A percentile compares a stretch with the other conserved stretches of the same genome.
Conservation (phyloP, 495 filamentous ascomycete species). For the Penicillium bialowiezense region DNA sequence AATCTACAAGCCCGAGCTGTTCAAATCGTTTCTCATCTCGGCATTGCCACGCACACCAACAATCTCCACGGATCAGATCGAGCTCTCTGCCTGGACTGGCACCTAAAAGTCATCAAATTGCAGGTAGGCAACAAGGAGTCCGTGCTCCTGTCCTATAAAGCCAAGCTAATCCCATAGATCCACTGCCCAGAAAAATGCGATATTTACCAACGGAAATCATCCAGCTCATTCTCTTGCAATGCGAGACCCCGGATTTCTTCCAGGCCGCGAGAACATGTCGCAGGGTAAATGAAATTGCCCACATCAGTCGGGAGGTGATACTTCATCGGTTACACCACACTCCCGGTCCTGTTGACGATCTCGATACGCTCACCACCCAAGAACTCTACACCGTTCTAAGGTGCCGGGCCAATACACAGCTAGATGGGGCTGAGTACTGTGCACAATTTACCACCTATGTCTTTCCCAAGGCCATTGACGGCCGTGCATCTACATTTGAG, state of each 20-base stretch:
- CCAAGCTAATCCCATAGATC: too few species aligned
- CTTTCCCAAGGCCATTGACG: slow-evolving; percentile 24
- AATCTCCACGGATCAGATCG: too few species aligned
- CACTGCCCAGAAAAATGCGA: slow-evolving; percentile 7
- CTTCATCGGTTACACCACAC: slow-evolving; percentile 33
- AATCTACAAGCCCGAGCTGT: too few species aligned
- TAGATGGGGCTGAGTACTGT: slow-evolving; percentile 34
- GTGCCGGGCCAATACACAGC: slow-evolving; percentile 17
- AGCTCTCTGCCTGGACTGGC: too few species aligned
- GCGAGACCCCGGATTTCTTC: slow-evolving; percentile 31
- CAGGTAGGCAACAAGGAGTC: too few species aligned
- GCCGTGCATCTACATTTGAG: slow-evolving; percentile 27
- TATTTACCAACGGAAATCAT: slow-evolving; percentile 39
- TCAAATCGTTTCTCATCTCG: too few species aligned
- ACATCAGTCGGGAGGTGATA: slow-evolving; percentile 55
- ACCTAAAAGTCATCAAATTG: too few species aligned
- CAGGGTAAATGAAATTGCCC: slow-evolving; percentile 78
- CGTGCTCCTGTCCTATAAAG: too few species aligned
- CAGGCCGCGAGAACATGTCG: slow-evolving; percentile 33
- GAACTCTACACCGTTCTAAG: slow-evolving; percentile 29
- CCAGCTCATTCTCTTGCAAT: slow-evolving; percentile 36
- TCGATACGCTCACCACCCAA: slow-evolving; percentile 15
- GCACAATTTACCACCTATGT: slow-evolving; percentile 22
- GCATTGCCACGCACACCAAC: too few species aligned
- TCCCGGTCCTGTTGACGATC: slow-evolving; percentile 21